A percentile compares a stretch with the other conserved stretches of the same genome.
phyloP scores from a whole-genome alignment of 2,329 filamentous ascomycete species.

The Calonectria pauciramosa region DNA sequence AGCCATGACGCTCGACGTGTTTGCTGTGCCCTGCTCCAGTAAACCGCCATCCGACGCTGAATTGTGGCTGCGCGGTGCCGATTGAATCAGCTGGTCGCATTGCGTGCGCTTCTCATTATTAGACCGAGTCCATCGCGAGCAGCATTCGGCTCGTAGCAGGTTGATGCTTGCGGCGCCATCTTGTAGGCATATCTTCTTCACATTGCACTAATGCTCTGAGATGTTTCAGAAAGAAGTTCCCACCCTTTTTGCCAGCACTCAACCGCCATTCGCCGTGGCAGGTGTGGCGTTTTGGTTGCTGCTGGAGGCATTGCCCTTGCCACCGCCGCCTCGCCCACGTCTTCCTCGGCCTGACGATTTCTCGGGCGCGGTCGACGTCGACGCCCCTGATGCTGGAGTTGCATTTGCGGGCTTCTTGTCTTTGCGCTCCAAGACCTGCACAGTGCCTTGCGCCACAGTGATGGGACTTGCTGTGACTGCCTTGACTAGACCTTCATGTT shows the following conservation, averaged over 20 bases:
- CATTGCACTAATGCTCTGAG: slow-evolving; percentile 20
- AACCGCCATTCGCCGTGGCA: slow-evolving; percentile 36
- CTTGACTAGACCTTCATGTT: slow-evolving; percentile 78
- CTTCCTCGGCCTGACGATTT: slow-evolving; percentile 50
- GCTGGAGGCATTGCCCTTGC: slow-evolving; percentile 43
- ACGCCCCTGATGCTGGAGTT: slow-evolving; percentile 31
- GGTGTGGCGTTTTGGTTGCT: slow-evolving; percentile 28
- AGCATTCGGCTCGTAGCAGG: background rate
- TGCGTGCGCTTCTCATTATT: slow-evolving; percentile 2
- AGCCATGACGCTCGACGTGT: slow-evolving; percentile 3
- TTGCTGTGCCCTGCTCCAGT: background rate
- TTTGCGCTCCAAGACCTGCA: slow-evolving; percentile 88
- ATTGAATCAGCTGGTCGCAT: background rate
- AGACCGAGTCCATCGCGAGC: slow-evolving; percentile 12
- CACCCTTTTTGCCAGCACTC: slow-evolving; percentile 21
- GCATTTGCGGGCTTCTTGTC: slow-evolving; percentile 62
- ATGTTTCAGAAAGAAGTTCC: slow-evolving; percentile 27
- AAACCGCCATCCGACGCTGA: slow-evolving; percentile 1
- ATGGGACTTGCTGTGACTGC: slow-evolving; percentile 88
- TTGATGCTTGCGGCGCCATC: background rate
- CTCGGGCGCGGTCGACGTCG: slow-evolving; percentile 40
- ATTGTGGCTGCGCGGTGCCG: background rate
- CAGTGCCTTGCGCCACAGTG: slow-evolving; percentile 84
- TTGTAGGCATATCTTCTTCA: slow-evolving; percentile 6
- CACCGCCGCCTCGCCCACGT: slow-evolving; percentile 50